Evolutionary conservation across 1,139 yeast species (phyloP), one percentile per base, ranked within the genome.

Genomic region (Casaregolazyma suthepensis): DNA sequence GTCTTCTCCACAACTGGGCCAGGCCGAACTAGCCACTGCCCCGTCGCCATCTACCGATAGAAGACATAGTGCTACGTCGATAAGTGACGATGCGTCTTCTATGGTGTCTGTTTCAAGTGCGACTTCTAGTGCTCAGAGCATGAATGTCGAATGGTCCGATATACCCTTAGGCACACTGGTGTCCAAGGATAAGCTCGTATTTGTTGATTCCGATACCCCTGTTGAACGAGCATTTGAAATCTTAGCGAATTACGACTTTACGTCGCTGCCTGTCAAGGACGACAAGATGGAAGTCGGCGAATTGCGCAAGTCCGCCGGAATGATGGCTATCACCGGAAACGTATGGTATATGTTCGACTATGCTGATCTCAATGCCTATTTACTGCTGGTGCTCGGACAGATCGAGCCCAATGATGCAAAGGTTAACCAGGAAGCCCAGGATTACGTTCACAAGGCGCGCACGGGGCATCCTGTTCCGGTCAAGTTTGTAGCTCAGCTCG

Each of bases 201-300:
- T 82, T 51, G 85, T 90, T 59, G 80, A 81, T 59, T 78, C 78
- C 1, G 70, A 77, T 19, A 74, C 81, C 45, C 82, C 96, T 1
- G 94, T 90, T 17, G 96, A 91, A 67, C 77, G 82, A 55, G 96
- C 98, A 1, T 93, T 88, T 72, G 90, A 89, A 63, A 83, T 85
- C 2, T 76, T 93, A 63, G 77, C 79, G 48, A 71, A 77, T 43
- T 79, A 90, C 68, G 83, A 86, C 58, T 78, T 93, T 64, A 91
- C 97, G 1, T 84, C 94, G 35, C 74, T 93, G 53, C 98, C 98
- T 0, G 95, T 93, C 66, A 77, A 76, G 66, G 73, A 75, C 64
- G 56, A 54, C 13, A 46, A 51, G 3, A 49, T 43, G 50, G 58
- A 46, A 31, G 19, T 13, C 51, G 59, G 38, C 43, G 29, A 46